Evolutionary conservation across 2,329 filamentous ascomycete genomes (phyloP), one percentile per base, ranked within the genome.

Genomic region (Sclerotinia trifoliorum): DNA sequence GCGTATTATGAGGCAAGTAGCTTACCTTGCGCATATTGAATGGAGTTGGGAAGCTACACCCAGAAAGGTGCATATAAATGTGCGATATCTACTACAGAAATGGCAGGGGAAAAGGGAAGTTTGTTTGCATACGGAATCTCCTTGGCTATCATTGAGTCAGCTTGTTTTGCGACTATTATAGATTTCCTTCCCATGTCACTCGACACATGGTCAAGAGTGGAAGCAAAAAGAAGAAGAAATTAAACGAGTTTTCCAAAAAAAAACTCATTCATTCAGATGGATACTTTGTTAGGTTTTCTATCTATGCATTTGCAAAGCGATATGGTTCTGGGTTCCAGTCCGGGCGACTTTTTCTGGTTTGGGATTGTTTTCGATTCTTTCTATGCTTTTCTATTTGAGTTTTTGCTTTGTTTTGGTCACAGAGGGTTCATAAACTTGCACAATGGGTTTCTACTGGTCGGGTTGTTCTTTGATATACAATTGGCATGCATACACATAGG

Each of bases 261-360:
- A 63, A 54, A 48, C 29, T 68, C 46, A 58, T 64, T 68, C 67
- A 29, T 69, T 56, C 44, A 73, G 66, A 70, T 66, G 66, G 68
- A 68, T 67, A 68, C 54, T 71, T 68, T 73, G 66, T 63, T 63
- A 51, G 60, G 65, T 73, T 75, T 73, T 72, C 68, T 67, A 65
- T 71, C 71, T 65, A 73, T 72, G 75, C 73, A 75, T 75, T 76
- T 75, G 70, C 71, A 66, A 75, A 73, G 67, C 63, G 67, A 57
- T 60, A 66, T 72, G 74, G 67, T 67, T 69, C 52, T 70, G 67
- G 66, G 68, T 63, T 70, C 68, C 58, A 52, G 57, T 55, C 68
- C 61, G 58, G 54, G 55, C 24, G 60, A 24, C 46, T 51, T 63
- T 51, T 60, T 60, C 54, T 55, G 70, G 65, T 65, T 60, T 69